Percentiles rank a stretch among this genome's conserved stretches.
These are phyloP conservation scores for Eutrema salsugineum DNA, from an alignment of 441 rosid species.

Conservation along the genomic window DNA sequence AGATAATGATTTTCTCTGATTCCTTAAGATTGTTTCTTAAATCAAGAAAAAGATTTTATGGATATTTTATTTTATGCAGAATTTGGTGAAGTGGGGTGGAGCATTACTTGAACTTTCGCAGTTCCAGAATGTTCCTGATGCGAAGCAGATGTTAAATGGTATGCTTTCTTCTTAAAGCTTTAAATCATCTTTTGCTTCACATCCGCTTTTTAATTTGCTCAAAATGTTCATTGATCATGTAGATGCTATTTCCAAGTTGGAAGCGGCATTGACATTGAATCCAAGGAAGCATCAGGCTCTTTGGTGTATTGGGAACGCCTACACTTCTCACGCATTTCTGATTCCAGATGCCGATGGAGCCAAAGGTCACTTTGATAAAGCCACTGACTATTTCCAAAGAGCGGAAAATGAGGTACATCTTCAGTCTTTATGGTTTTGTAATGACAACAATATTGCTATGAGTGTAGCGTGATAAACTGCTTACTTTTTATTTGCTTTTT, in stretches of 20 bases:
- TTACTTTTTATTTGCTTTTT: neutral
- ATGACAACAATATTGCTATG: neutral
- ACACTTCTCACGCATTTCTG: conserved; percentile 51
- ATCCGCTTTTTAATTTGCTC: neutral
- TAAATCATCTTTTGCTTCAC: neutral
- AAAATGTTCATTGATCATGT: neutral
- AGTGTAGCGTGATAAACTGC: neutral
- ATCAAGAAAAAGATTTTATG: neutral
- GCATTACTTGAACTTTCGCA: conserved; percentile 64
- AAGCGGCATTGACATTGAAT: conserved; percentile 49
- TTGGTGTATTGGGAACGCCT: conserved; percentile 68
- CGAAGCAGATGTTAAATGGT: conserved; percentile 52
- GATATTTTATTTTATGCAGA: conserved; percentile 30
- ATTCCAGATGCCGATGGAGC: conserved; percentile 43
- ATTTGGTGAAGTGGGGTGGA: conserved; percentile 61
- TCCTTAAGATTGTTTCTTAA: neutral
- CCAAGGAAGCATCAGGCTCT: conserved; percentile 45
- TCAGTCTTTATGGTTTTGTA: neutral
- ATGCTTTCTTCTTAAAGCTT: neutral
- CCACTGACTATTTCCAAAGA: conserved; percentile 39
- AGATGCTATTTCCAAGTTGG: conserved; percentile 58
- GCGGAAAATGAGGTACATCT: conserved; percentile 48
- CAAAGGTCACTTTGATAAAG: conserved; percentile 43
- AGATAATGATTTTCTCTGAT: neutral
- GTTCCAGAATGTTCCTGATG: conserved; percentile 44